Evolutionary conservation across 2,329 filamentous ascomycete genomes (phyloP).

Genomic region (Cladosporium sp.): DNA sequence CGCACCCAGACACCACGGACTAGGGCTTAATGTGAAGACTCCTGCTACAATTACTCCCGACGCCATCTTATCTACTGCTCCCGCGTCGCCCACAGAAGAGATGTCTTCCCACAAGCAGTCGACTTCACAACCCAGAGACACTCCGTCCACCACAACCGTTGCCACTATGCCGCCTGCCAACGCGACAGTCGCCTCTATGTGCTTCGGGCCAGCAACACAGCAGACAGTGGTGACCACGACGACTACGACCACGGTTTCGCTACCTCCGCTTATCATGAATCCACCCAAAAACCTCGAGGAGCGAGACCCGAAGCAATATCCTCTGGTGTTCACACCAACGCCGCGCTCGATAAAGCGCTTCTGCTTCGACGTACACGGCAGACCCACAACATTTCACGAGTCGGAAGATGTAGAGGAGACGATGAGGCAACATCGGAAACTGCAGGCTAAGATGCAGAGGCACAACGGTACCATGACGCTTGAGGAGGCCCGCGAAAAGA

Average conservation of each 20-base stretch:
- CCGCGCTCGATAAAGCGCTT: slow-evolving; percentile 75
- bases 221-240: slow-evolving; percentile 79
- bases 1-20: slow-evolving; percentile 11
- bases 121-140: slow-evolving; percentile 14
- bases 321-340: slow-evolving; percentile 76
- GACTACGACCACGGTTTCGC: slow-evolving; percentile 76
- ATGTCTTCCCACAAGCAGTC: slow-evolving; percentile 14
- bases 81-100: slow-evolving; percentile 28
- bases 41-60: slow-evolving; percentile 15
- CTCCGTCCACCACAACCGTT: slow-evolving; percentile 8
- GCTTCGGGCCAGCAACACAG: slow-evolving; percentile 59
- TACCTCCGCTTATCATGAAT: slow-evolving; percentile 77
- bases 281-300: slow-evolving; percentile 65
- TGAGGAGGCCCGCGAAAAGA: slow-evolving; percentile 22
- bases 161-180: slow-evolving; percentile 25
- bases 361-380: slow-evolving; percentile 65
- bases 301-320: slow-evolving; percentile 85
- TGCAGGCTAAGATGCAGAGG: slow-evolving; percentile 25
- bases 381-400: slow-evolving; percentile 59
- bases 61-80: slow-evolving; percentile 29
- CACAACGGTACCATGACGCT: slow-evolving; percentile 27
- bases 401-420: slow-evolving; percentile 54
- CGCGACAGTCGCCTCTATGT: slow-evolving; percentile 54
- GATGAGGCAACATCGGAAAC: slow-evolving; percentile 40
- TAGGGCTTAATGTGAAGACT: slow-evolving; percentile 13